Evolutionary conservation across 352 stramenopile genomes (phyloP).

Genomic region (Pythium brachiatum): DNA sequence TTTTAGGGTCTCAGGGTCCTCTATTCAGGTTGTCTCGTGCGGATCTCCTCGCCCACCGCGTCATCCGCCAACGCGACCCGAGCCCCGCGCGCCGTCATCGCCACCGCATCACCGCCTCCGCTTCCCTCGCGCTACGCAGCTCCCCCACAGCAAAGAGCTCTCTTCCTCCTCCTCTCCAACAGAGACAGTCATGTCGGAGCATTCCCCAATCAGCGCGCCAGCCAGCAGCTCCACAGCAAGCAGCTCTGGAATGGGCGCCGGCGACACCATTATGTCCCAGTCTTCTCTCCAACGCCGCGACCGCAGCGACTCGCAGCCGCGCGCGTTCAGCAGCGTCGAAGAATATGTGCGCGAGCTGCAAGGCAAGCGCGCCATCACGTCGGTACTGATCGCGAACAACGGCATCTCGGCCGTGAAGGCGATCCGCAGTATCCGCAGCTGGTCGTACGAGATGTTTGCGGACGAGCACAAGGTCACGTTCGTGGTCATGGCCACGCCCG

Average conservation of each 20-base stretch:
- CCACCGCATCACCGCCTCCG: neutral
- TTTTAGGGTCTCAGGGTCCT: constrained; percentile 1
- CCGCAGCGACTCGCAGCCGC: constrained; percentile 59
- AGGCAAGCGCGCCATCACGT: constrained; percentile 91
- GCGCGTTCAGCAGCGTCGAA: constrained; percentile 87
- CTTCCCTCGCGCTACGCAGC: neutral
- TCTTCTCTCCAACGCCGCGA: constrained; percentile 21
- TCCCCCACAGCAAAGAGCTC: neutral
- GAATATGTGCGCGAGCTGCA: constrained; percentile 92
- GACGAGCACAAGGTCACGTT: constrained; percentile 94
- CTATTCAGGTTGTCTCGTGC: constrained; percentile 12
- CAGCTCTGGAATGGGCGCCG: neutral
- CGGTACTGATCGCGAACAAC: constrained; percentile 99
- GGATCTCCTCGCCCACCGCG: neutral
- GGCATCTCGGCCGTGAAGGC: constrained; percentile 99
- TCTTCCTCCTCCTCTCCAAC: too few relatives aligned
- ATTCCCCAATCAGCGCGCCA: constrained; percentile 25
- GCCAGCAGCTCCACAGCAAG: neutral
- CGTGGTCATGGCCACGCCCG: constrained; percentile 99
- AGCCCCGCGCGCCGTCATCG: neutral
- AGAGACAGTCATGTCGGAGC: constrained; percentile 5
- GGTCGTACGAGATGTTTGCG: constrained; percentile 98
- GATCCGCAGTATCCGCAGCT: constrained; percentile 98
- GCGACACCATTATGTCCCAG: constrained; percentile 7
- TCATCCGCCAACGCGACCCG: constrained; percentile 3